Conservation (phyloP, 208 protist genomes). For the Acanthamoeba lenticulata region DNA sequence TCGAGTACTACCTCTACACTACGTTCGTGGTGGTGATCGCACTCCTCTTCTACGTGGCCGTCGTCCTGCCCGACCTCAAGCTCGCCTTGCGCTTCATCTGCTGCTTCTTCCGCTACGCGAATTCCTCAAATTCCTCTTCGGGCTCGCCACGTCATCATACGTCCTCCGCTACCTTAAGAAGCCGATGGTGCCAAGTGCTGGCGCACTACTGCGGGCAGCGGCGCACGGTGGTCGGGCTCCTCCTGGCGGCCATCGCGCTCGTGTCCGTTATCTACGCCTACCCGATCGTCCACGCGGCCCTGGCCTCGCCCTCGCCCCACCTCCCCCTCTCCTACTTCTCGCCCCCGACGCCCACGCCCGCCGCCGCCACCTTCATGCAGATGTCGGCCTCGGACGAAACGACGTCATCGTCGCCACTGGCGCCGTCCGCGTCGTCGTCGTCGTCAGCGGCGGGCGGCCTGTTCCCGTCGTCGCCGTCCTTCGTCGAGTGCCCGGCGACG, state of each 20-base stretch:
- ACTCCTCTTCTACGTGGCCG: not conserved
- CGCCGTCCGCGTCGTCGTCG: not conserved
- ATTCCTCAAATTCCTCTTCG: not conserved
- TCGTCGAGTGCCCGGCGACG: not conserved
- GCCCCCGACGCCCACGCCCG: not conserved
- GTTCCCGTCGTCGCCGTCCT: not conserved
- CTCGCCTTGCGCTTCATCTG: not conserved
- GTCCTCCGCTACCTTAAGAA: not conserved
- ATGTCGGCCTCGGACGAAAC: not conserved
- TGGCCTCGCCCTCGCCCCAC: not conserved
- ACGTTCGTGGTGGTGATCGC: not conserved
- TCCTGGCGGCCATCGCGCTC: not conserved
- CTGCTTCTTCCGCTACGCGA: not conserved
- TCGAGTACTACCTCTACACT: conserved; percentile 41
- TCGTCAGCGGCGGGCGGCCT: no score
- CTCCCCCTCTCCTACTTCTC: not conserved
- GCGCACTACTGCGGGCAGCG: not conserved
- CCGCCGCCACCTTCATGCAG: not conserved
- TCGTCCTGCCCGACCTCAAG: not conserved
- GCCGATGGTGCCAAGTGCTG: not conserved
- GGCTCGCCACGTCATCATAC: not conserved
- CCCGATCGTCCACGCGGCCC: not conserved
- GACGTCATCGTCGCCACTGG: no score
- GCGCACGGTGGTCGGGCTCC: not conserved
- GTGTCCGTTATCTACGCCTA: not conserved